A percentile compares a stretch with the other conserved stretches of the same genome.
Evolutionary conservation across 164 flowering plant genomes (phyloP).

Genomic region (Chimonanthus praecox): DNA sequence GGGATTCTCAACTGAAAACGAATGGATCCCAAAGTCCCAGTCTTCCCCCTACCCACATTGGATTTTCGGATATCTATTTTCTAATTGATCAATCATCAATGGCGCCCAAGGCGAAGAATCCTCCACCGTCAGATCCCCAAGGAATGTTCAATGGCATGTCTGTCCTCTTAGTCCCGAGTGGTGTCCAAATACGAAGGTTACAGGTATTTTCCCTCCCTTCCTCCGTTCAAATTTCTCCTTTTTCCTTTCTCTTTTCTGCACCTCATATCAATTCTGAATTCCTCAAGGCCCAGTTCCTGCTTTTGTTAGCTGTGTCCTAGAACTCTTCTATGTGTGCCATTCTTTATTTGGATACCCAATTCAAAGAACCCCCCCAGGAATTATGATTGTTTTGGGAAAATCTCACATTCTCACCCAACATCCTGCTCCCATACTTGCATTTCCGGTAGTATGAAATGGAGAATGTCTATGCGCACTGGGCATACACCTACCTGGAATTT

Average conservation of each 20-base stretch:
- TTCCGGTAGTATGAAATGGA: no score
- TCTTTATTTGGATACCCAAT: neutral
- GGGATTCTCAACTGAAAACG: no score
- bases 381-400: neutral
- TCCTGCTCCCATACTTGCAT: neutral
- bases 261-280: no score
- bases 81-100: constrained; percentile 13
- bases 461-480: no score
- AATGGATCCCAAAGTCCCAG: no score
- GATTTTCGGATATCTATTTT: no score
- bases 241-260: neutral
- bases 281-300: neutral
- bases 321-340: neutral
- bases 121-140: constrained; percentile 22
- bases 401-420: neutral
- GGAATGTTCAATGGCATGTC: constrained; percentile 73
- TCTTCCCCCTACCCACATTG: no score
- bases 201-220: constrained; percentile 39
- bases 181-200: constrained; percentile 68
- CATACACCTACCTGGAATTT: no score
- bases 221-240: neutral
- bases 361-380: neutral
- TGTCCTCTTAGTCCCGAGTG: constrained; percentile 52
- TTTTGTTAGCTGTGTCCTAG: neutral
- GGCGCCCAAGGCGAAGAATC: constrained; percentile 44